Conservation (phyloP, 805 yeast genomes). For the Teunomyces pallodes region DNA sequence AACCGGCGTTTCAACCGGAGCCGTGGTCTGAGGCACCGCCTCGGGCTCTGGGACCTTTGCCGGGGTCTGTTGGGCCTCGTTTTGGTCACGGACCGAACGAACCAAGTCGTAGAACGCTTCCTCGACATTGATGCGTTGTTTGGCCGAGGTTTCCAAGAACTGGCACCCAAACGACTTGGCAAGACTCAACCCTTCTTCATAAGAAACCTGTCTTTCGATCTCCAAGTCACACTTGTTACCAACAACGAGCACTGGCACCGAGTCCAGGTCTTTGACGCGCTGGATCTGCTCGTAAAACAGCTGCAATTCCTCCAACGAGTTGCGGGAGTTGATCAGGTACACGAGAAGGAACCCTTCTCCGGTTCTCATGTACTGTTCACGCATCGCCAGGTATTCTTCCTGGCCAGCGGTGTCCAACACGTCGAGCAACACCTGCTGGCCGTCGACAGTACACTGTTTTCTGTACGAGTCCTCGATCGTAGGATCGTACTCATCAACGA, state of each 20-base stretch:
- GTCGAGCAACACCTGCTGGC: slow-evolving; percentile 60
- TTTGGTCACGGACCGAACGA: slow-evolving; percentile 46
- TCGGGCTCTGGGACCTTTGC: neutral
- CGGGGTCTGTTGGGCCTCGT: slow-evolving; percentile 5
- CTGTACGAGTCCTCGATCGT: slow-evolving; percentile 92
- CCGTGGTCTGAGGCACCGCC: slow-evolving; percentile 4
- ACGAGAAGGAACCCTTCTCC: slow-evolving; percentile 93
- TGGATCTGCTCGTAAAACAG: slow-evolving; percentile 75
- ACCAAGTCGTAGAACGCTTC: slow-evolving; percentile 74
- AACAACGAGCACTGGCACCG: slow-evolving; percentile 75
- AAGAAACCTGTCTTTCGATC: slow-evolving; percentile 69
- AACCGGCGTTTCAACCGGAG: neutral
- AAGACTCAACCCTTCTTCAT: slow-evolving; percentile 57
- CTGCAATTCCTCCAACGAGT: slow-evolving; percentile 80
- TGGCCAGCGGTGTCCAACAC: slow-evolving; percentile 98
- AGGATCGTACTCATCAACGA: slow-evolving; percentile 97
- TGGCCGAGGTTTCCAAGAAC: slow-evolving; percentile 91
- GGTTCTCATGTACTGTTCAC: slow-evolving; percentile 91
- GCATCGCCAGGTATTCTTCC: slow-evolving; percentile 86
- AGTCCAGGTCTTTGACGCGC: slow-evolving; percentile 70
- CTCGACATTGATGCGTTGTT: slow-evolving; percentile 85
- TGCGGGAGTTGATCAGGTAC: slow-evolving; percentile 81
- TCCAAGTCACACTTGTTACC: slow-evolving; percentile 80
- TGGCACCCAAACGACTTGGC: slow-evolving; percentile 68
- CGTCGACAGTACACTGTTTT: slow-evolving; percentile 82